phyloP scores from a whole-genome alignment of 768 basidiomycete genomes.

The Suillus americanus region DNA sequence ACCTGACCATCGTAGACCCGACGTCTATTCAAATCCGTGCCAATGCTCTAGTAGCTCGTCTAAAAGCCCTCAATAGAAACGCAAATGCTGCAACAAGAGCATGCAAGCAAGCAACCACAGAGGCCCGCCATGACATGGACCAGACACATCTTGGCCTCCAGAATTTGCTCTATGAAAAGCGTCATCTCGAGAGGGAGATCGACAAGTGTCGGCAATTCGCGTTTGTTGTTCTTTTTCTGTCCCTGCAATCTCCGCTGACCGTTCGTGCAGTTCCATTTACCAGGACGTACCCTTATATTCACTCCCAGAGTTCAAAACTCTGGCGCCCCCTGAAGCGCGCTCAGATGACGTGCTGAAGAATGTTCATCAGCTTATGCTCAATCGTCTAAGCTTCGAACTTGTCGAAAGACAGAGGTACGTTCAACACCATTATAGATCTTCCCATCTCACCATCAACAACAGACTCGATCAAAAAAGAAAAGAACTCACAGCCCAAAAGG shows the following conservation, averaged over 20 bases:
- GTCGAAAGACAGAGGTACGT: conserved; percentile 82
- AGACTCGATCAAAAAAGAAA: conserved; percentile 74
- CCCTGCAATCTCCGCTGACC: neutral
- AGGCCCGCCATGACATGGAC: conserved; percentile 87
- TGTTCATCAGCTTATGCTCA: conserved; percentile 85
- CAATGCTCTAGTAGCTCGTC: conserved; percentile 72
- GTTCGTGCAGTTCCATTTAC: conserved; percentile 68
- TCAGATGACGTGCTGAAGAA: conserved; percentile 61
- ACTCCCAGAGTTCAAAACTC: conserved; percentile 62
- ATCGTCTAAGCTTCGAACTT: conserved; percentile 83
- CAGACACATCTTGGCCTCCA: conserved; percentile 84
- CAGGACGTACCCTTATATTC: conserved; percentile 81
- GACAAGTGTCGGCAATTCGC: conserved; percentile 92
- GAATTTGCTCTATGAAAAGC: conserved; percentile 85
- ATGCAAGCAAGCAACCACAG: conserved; percentile 70
- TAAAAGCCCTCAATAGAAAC: conserved; percentile 76
- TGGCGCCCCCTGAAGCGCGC: conserved; percentile 69
- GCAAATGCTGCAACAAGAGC: conserved; percentile 70
- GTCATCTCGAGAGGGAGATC: conserved; percentile 88
- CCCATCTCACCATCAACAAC: conserved; percentile 10
- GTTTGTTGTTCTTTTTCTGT: conserved; percentile 43
- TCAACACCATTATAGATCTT: conserved; percentile 3
- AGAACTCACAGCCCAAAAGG: conserved; percentile 68
- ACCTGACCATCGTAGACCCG: conserved; percentile 44
- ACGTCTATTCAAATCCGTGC: conserved; percentile 59